phyloP scores from a whole-genome alignment of 2,329 filamentous ascomycete genomes.

The Fonsecaea multimorphosa region DNA sequence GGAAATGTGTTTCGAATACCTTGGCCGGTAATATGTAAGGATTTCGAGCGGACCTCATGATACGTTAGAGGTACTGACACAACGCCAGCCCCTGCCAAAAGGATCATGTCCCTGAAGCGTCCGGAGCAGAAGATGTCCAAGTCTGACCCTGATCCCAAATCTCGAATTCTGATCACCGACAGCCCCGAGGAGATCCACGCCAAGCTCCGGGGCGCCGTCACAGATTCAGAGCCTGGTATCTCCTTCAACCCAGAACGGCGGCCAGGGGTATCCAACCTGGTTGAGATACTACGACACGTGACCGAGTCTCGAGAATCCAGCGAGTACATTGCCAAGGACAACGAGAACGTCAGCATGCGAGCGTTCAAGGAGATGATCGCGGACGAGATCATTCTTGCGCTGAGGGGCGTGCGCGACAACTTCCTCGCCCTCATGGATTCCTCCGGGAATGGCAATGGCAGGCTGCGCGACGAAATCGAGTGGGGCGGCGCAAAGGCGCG shows the following conservation, averaged over 20 bases:
- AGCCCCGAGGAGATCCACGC: constrained; percentile 64
- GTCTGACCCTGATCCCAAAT: constrained; percentile 72
- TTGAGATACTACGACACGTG: constrained; percentile 79
- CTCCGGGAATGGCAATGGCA: constrained; percentile 15
- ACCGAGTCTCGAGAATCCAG: constrained; percentile 51
- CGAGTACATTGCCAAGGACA: constrained; percentile 56
- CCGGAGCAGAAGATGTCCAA: constrained; percentile 92
- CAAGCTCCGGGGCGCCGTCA: constrained; percentile 76
- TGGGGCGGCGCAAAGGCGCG: constrained; percentile 29
- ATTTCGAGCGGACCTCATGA: background rate
- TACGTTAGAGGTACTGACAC: constrained; percentile 19
- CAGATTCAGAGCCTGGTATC: constrained; percentile 72
- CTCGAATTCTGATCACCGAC: constrained; percentile 84
- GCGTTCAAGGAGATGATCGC: constrained; percentile 70
- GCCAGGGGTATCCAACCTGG: constrained; percentile 85
- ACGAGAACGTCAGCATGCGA: constrained; percentile 56
- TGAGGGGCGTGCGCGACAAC: constrained; percentile 46
- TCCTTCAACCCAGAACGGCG: constrained; percentile 72
- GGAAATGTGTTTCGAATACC: constrained; percentile 65
- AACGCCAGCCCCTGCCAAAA: constrained; percentile 73
- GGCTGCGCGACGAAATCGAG: constrained; percentile 24
- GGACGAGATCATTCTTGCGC: constrained; percentile 59
- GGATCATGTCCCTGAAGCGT: constrained; percentile 86
- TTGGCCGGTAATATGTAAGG: constrained; percentile 72
- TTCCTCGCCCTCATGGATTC: constrained; percentile 33